These are phyloP conservation scores for Stephanodiscus minutulus DNA, from an alignment of 108 stramenopile species.

Conservation along the genomic window DNA sequence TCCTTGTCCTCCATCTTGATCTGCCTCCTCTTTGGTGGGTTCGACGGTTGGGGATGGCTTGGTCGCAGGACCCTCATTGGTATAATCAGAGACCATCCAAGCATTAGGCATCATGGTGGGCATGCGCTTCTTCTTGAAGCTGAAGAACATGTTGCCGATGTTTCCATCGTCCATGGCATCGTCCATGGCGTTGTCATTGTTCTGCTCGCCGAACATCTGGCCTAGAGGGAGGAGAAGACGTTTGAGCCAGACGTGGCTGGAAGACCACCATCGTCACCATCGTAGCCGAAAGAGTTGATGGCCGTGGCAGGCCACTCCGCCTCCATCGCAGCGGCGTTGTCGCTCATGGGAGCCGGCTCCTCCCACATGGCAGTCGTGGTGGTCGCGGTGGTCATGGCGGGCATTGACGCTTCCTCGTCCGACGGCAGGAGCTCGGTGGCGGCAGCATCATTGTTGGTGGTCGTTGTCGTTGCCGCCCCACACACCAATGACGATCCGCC, in stretches of 20 bases:
- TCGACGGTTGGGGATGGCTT: no score
- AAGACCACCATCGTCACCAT: background rate
- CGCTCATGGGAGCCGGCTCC: background rate
- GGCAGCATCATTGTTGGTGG: no score
- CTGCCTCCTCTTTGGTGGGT: no score
- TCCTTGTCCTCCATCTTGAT: no score
- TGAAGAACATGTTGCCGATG: background rate
- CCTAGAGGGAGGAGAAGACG: background rate
- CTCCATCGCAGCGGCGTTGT: background rate
- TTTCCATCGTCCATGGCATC: background rate
- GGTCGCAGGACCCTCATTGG: no score
- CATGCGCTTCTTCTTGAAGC: no score
- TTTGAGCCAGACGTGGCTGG: background rate
- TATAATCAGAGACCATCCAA: no score
- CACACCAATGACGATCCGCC: no score
- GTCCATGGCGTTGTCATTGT: background rate
- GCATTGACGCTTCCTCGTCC: no score
- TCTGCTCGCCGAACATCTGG: background rate
- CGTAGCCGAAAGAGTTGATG: background rate
- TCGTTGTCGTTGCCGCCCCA: no score
- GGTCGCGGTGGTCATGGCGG: slow-evolving; percentile 1
- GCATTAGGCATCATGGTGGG: no score
- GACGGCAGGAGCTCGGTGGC: no score
- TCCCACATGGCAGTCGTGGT: background rate
- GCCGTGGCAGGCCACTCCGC: background rate